A percentile compares a stretch with the other conserved stretches of the same genome.
Evolutionary conservation across 495 filamentous ascomycete genomes (phyloP).

Genomic region (Daldinia grandis): DNA sequence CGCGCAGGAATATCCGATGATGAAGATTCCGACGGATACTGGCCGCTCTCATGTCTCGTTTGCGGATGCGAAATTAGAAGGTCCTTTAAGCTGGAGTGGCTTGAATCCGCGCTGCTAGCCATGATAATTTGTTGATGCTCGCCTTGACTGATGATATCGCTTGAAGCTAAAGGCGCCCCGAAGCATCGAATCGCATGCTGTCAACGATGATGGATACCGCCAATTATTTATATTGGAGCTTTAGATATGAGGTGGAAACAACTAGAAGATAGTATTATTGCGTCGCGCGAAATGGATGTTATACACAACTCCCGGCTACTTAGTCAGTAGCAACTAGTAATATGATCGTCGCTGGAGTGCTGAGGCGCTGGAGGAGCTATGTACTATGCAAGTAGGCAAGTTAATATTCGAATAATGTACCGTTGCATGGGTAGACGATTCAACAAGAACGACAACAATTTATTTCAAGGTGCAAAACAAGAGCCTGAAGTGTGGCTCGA

Average conservation of each 20-base stretch:
- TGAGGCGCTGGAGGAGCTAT: neutral
- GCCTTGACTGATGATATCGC: conserved; percentile 16
- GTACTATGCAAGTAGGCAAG: neutral
- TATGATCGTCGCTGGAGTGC: neutral
- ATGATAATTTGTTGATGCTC: conserved; percentile 19
- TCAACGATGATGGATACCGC: conserved; percentile 8
- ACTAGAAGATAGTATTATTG: conserved; percentile 1
- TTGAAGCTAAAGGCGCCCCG: conserved; percentile 21
- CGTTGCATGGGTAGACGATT: neutral
- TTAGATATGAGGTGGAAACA: neutral
- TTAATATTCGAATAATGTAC: neutral
- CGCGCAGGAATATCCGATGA: conserved; percentile 17
- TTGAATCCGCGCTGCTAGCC: conserved; percentile 38
- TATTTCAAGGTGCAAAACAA: conserved; percentile 1
- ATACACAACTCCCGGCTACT: conserved; percentile 11
- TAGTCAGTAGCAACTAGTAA: conserved; percentile 1
- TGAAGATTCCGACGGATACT: conserved; percentile 29
- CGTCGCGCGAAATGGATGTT: conserved; percentile 13
- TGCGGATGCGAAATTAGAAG: conserved; percentile 23
- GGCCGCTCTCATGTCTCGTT: conserved; percentile 33
- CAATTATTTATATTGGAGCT: conserved; percentile 9
- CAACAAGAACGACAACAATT: conserved; percentile 1
- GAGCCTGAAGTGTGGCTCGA: conserved; percentile 6
- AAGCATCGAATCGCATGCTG: conserved; percentile 35
- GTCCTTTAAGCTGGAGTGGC: conserved; percentile 33